A percentile compares a stretch with the other conserved stretches of the same genome.
These are phyloP conservation scores for Candida ulmi DNA, from an alignment of 805 yeast species.

Conservation along the genomic window DNA sequence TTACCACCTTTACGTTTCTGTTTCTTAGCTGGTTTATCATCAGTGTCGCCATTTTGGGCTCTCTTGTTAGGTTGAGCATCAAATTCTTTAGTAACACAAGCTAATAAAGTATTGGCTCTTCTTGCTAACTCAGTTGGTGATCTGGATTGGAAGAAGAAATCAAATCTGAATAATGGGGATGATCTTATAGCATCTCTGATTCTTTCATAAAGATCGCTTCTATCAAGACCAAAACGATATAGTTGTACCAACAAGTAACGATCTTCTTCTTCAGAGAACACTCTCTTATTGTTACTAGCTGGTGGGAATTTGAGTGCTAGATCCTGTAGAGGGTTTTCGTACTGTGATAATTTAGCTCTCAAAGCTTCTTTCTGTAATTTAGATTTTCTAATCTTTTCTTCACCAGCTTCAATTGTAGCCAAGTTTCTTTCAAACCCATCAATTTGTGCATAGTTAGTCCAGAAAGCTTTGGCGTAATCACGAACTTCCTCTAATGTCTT, in stretches of 20 bases:
- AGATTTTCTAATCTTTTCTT: conserved; percentile 64
- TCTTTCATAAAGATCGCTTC: conserved; percentile 71
- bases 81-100: conserved; percentile 68
- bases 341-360: conserved; percentile 66
- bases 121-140: conserved; percentile 73
- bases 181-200: conserved; percentile 70
- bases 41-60: background rate
- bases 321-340: conserved; percentile 75
- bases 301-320: conserved; percentile 69
- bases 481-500: conserved; percentile 76
- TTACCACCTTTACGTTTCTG: conserved; percentile 1
- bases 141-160: conserved; percentile 81
- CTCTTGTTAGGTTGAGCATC: conserved; percentile 31
- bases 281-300: conserved; percentile 54
- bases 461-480: conserved; percentile 73
- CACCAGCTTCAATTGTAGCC: conserved; percentile 81
- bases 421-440: conserved; percentile 87
- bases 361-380: conserved; percentile 74
- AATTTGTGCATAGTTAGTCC: conserved; percentile 72
- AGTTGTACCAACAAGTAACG: conserved; percentile 77
- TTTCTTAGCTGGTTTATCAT: conserved; percentile 1
- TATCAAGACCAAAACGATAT: conserved; percentile 75
- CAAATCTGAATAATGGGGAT: conserved; percentile 77
- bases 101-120: conserved; percentile 73
- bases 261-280: conserved; percentile 87